These are phyloP conservation scores for Talaromyces sp. DNA, from an alignment of 2,329 filamentous ascomycete species.

Conservation along the genomic window DNA sequence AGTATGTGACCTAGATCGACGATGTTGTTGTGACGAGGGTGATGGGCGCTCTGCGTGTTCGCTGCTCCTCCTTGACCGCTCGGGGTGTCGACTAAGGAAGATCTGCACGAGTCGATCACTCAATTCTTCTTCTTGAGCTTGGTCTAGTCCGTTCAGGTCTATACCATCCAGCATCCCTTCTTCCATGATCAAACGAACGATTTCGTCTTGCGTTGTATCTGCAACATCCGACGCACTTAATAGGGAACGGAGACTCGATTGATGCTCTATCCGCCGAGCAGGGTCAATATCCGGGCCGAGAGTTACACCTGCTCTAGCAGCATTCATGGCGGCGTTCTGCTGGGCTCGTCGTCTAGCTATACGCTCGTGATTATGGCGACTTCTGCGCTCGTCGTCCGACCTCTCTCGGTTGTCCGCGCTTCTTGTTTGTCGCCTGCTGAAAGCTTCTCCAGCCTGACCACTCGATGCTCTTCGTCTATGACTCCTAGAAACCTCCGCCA, in stretches of 20 bases:
- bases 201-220: conserved; percentile 71
- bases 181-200: conserved; percentile 80
- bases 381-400: conserved; percentile 34
- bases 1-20: conserved; percentile 28
- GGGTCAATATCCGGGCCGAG: conserved; percentile 27
- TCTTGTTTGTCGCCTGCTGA: conserved; percentile 24
- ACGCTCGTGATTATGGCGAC: conserved; percentile 30
- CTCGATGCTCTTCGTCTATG: conserved; percentile 22
- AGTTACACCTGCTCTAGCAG: conserved; percentile 16
- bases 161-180: conserved; percentile 84
- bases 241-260: conserved; percentile 79
- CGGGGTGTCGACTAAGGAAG: conserved; percentile 66
- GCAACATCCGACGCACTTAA: conserved; percentile 75
- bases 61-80: conserved; percentile 38
- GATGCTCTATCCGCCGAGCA: conserved; percentile 70
- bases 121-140: conserved; percentile 80
- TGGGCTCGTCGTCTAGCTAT: conserved; percentile 23
- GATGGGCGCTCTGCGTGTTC: conserved; percentile 24
- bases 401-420: conserved; percentile 35
- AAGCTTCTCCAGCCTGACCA: conserved; percentile 19
- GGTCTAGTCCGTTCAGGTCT: conserved; percentile 80
- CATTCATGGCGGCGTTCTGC: conserved; percentile 16
- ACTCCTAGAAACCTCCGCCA: conserved; percentile 44
- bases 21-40: conserved; percentile 24
- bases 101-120: conserved; percentile 87